Evolutionary conservation across 345 rosid species (phyloP).

Genomic region (Eutrema yunnanense): DNA sequence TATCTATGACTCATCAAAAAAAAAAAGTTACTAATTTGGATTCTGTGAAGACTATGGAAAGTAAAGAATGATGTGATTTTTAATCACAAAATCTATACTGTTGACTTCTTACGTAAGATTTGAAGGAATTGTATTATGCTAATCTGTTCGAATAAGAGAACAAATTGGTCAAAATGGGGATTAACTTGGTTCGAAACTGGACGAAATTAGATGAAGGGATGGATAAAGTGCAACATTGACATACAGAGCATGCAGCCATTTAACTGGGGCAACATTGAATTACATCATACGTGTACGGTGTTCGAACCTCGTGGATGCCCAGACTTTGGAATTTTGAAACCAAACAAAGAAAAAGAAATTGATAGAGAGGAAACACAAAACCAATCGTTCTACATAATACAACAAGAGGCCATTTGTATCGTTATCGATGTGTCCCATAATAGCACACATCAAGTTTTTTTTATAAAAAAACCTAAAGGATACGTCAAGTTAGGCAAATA

Average conservation of each 20-base stretch:
- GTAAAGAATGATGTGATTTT: not conserved
- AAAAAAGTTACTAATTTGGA: too few relatives aligned
- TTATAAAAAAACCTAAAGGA: not conserved
- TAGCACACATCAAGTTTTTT: not conserved
- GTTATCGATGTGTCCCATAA: conserved; percentile 18
- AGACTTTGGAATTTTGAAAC: not conserved
- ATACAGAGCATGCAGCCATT: not conserved
- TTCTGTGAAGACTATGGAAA: not conserved
- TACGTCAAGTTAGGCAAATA: conserved; percentile 13
- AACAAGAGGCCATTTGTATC: conserved; percentile 8
- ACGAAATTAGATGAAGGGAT: not conserved
- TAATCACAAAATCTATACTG: not conserved
- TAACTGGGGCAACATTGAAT: not conserved
- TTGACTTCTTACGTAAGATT: not conserved
- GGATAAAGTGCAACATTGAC: not conserved
- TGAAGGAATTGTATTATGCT: not conserved
- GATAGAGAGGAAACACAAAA: not conserved
- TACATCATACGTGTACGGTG: not conserved
- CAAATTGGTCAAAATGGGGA: not conserved
- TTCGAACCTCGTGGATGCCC: conserved; percentile 5
- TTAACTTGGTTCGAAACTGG: not conserved
- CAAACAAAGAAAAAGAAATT: conserved; percentile 2
- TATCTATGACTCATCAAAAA: too few relatives aligned
- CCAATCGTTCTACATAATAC: not conserved
- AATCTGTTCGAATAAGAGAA: not conserved